Base-by-base conservation (phyloP, 495 filamentous ascomycete species). In the Penicillium diatomitis region DNA sequence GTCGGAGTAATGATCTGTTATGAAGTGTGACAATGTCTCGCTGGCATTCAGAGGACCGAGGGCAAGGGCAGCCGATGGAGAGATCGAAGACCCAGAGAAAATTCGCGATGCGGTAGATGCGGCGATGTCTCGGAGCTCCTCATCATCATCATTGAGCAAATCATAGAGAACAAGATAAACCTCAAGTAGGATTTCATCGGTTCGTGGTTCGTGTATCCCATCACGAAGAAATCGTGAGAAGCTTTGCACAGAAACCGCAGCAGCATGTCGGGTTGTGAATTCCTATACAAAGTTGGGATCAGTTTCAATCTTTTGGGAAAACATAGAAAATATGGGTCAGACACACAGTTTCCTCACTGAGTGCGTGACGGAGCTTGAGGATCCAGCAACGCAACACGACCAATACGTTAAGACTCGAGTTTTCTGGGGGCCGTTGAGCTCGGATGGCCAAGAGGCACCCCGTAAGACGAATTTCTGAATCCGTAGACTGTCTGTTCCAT, bases 101-200 rank as follows among this genome's bases (percentile, higher is more conserved):
- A 71, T 42, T 54, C 60, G 68, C 1, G 75, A 78, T 11, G 69
- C 70, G 2, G 68, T 67, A 10, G 64, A 50, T 27, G 90, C 81
- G 6, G 81, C 85, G 0, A 79, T 60, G 8, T 83, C 78, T 4
- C 91, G 77, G 36, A 95, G 73, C 37, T 95, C 91, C 39, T 94
- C 87, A 55, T 96, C 92, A 55, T 98, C 92, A 63, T 96, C 92
- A 51, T 86, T 84, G 0, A 96, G 71, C 53, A 74, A 63, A 53
- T 86, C 77, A 56, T 83, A 84, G 4, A 84, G 51, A 5, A 72
- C 54, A 28, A 82, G 44, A 38, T 77, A 80, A 5, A 75, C 48
- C 6, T 72, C 66, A 46, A 79, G 38, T 55, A 76, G 46, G 53
- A 59, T 46, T 5, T 44, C 20, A 34, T 68, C 62, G 2, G 57